Conservation (phyloP, 306 rosid genomes). For the Dicorynia guianensis region DNA sequence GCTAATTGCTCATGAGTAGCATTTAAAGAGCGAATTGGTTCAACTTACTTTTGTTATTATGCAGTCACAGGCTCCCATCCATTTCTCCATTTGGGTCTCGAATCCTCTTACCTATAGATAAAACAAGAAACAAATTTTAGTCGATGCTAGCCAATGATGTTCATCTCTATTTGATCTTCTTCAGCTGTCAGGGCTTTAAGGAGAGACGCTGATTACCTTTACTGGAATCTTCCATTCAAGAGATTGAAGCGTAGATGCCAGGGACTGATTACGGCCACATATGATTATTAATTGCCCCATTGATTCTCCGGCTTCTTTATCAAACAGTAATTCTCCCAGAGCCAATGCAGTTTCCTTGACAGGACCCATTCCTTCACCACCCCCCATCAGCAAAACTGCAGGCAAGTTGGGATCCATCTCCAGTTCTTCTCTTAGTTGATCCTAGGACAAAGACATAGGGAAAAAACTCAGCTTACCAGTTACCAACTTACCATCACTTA, state of each 20-base stretch:
- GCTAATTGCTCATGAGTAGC: conserved; percentile 4
- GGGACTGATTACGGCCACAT: conserved; percentile 84
- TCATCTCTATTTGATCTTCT: neutral
- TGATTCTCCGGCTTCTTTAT: conserved; percentile 62
- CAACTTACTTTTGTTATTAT: conserved; percentile 89
- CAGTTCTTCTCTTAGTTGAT: conserved; percentile 69
- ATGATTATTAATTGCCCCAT: conserved; percentile 83
- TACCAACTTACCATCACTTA: conserved; percentile 10
- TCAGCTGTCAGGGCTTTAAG: conserved; percentile 20
- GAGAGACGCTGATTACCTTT: conserved; percentile 60
- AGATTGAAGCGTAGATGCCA: conserved; percentile 66
- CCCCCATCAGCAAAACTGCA: conserved; percentile 76
- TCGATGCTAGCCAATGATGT: conserved; percentile 7
- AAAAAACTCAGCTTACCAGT: neutral
- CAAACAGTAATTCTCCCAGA: conserved; percentile 59
- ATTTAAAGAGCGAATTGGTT: conserved; percentile 1
- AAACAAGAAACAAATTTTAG: conserved; percentile 39
- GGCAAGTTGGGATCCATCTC: conserved; percentile 67
- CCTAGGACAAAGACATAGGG: conserved; percentile 36
- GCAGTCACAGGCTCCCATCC: conserved; percentile 99
- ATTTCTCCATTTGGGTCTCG: conserved; percentile 88
- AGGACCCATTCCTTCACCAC: conserved; percentile 89
- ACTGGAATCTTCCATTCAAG: conserved; percentile 87
- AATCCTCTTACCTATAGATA: conserved; percentile 80
- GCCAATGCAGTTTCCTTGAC: conserved; percentile 76